Evolutionary conservation across 306 rosid species (phyloP), one percentile per base, ranked within the genome.

Genomic region (Elaeagnus macrophylla): DNA sequence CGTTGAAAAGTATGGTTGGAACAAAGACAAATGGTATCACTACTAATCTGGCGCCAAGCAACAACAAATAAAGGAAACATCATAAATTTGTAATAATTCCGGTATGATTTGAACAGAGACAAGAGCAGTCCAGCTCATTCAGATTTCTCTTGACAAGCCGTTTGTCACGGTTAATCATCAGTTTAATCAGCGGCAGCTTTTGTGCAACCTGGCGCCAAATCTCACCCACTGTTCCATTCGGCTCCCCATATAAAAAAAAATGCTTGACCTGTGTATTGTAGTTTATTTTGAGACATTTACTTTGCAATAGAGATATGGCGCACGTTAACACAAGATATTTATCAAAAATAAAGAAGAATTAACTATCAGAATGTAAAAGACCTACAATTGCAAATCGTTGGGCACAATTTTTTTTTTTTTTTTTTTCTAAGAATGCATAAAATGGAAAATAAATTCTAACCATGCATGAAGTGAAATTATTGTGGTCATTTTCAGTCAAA

Each of bases 181-280:
- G 57, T 57, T 82, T 87, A 60, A 91, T 80, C 54, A 82, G 53
- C 11, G 96, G 93, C 36, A 87, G 73, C 81, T 91, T 91, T 57
- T 58, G 87, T 1, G 89, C 72, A 37, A 87, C 74, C 62, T 91
- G 99, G 62, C 81, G 93, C 99, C 99, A 91, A 67, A 87, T 87
- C 70, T 91, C 93, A 46, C 78, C 77, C 47, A 82, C 82, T 5
- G 95, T 61, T 37, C 85, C 89, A 10, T 81, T 71, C 15, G 73
- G 63, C 39, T 61, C 81, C 6, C 48, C 83, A 10, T 87, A 91
- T 52, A 80, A 72, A 48, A 91, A 91, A 71, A 78, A 91, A 45
- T 63, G 78, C 73, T 75, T 91, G 75, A 87, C 85, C 99, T 91
- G 81, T 56, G 72, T 75, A 59, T 61, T 45, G 49, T 7, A 46